These are phyloP conservation scores for Ustilago vetiveriae DNA, from an alignment of 1,284 basidiomycete genomes.

Conservation along the genomic window DNA sequence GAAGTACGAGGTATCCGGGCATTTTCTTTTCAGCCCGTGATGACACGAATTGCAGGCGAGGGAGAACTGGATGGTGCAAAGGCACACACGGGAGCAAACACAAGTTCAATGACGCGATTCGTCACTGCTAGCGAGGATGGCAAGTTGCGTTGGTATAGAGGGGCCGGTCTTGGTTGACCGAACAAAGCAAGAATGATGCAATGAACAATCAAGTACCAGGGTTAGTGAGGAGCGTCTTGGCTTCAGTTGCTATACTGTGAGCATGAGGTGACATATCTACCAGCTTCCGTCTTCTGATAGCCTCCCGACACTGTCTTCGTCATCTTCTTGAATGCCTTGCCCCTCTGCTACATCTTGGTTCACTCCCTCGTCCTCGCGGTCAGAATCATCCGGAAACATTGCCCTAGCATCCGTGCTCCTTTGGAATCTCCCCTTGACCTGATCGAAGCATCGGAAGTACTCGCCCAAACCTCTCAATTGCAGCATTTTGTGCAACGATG, in stretches of 20 bases:
- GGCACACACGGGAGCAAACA: no score
- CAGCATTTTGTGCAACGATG: constrained; percentile 14
- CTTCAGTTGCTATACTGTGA: no score
- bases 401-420: constrained; percentile 6
- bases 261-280: no score
- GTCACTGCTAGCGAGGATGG: constrained; percentile 44
- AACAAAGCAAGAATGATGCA: background rate
- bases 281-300: no score
- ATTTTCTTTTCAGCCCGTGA: constrained; percentile 26
- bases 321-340: no score
- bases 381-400: constrained; percentile 49
- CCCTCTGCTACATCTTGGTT: background rate
- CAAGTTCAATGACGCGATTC: constrained; percentile 28
- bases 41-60: background rate
- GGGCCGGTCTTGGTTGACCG: constrained; percentile 33
- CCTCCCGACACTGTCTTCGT: no score
- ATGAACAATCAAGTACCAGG: no score
- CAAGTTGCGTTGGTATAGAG: constrained; percentile 34
- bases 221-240: no score
- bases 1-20: constrained; percentile 13
- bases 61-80: background rate
- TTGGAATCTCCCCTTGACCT: constrained; percentile 11
- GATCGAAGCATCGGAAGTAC: constrained; percentile 45
- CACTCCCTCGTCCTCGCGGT: constrained; percentile 6
- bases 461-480: constrained; percentile 18